Conservation (phyloP, 2,329 filamentous ascomycete species). For the Aspergillus sergii region DNA sequence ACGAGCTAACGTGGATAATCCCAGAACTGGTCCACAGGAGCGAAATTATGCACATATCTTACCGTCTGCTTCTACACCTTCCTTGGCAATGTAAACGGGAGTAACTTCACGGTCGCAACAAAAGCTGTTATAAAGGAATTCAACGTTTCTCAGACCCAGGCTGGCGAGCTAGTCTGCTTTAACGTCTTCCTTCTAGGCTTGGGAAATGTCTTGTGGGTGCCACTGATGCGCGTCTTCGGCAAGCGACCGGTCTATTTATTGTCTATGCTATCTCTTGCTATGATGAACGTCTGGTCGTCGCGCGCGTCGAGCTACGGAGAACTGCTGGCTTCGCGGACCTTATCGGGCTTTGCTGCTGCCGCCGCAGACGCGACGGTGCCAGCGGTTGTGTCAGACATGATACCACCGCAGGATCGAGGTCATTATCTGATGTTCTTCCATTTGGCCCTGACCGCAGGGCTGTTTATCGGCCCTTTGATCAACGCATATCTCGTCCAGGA, state of each 20-base stretch:
- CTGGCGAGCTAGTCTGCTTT: constrained; percentile 27
- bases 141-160: constrained; percentile 25
- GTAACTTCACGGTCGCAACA: constrained; percentile 42
- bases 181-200: constrained; percentile 30
- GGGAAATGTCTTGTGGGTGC: constrained; percentile 30
- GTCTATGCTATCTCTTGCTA: constrained; percentile 34
- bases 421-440: constrained; percentile 44
- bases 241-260: constrained; percentile 43
- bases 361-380: constrained; percentile 42
- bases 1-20: background rate
- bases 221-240: constrained; percentile 31
- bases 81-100: constrained; percentile 42
- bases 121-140: constrained; percentile 35
- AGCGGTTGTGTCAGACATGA: constrained; percentile 40
- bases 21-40: constrained; percentile 26
- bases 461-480: constrained; percentile 42
- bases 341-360: constrained; percentile 31
- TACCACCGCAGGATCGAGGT: constrained; percentile 37
- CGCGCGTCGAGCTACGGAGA: constrained; percentile 28
- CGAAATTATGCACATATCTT: constrained; percentile 32
- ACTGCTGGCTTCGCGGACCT: constrained; percentile 30
- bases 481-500: constrained; percentile 29
- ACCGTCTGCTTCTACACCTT: constrained; percentile 45
- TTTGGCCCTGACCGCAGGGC: constrained; percentile 36
- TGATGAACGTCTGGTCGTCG: constrained; percentile 40